These are phyloP conservation scores for Serendipita indica DNA, from an alignment of 768 basidiomycete species.

Conservation along the genomic window DNA sequence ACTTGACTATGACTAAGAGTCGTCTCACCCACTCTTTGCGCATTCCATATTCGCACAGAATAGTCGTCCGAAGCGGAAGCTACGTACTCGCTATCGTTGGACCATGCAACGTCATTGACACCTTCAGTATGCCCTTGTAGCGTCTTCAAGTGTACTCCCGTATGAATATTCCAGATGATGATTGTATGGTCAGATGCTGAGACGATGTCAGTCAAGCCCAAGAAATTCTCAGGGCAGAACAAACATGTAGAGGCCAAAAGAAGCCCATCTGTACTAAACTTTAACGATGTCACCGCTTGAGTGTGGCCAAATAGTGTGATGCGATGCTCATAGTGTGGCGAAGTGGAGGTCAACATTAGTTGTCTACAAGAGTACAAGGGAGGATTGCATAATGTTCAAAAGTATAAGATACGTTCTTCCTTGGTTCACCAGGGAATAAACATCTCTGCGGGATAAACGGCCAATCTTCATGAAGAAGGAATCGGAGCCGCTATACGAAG, in stretches of 20 bases:
- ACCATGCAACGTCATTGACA: constrained; percentile 85
- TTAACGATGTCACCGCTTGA: constrained; percentile 65
- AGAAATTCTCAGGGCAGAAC: constrained; percentile 18
- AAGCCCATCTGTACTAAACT: constrained; percentile 76
- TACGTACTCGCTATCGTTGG: constrained; percentile 61
- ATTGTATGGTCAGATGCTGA: constrained; percentile 72
- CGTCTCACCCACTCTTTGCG: constrained; percentile 39
- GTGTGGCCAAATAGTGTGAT: constrained; percentile 70
- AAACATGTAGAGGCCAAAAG: constrained; percentile 73
- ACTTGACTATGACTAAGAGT: not conserved
- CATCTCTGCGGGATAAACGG: not conserved
- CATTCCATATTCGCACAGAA: constrained; percentile 71
- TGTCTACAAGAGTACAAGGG: not conserved
- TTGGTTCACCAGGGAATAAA: not conserved
- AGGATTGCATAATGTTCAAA: not conserved
- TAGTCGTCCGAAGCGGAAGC: constrained; percentile 93
- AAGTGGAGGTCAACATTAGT: constrained; percentile 6
- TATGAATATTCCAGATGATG: constrained; percentile 65
- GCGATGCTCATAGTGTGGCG: constrained; percentile 33
- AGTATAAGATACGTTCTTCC: not conserved
- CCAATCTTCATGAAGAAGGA: not conserved
- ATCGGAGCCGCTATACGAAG: too few relatives aligned
- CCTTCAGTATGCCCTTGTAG: constrained; percentile 64
- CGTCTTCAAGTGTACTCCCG: constrained; percentile 59
- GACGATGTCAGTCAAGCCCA: constrained; percentile 10